Percentiles rank a stretch among this genome's conserved stretches.
Evolutionary conservation across 129 eudicot species (phyloP).

Genomic region (Flaveria trinervia): DNA sequence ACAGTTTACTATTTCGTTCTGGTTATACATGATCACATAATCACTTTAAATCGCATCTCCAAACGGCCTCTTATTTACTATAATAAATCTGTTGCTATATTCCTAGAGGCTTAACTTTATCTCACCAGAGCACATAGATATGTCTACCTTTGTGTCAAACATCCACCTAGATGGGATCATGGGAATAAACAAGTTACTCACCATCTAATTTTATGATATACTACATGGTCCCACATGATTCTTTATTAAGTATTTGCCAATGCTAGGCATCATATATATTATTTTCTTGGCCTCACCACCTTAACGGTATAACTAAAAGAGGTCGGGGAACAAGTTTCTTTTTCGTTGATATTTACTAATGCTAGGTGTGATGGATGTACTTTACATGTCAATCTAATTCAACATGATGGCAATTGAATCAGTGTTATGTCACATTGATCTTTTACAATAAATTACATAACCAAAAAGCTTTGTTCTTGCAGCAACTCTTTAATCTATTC

Average conservation of each 20-base stretch:
- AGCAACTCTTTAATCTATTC: conserved; percentile 82
- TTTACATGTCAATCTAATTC: background rate
- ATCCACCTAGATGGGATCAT: background rate
- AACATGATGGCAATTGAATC: background rate
- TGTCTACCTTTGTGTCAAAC: background rate
- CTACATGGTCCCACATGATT: background rate
- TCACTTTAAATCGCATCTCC: background rate
- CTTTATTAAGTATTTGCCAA: background rate
- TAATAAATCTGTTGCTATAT: background rate
- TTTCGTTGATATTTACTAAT: background rate
- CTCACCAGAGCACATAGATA: background rate
- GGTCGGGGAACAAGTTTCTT: too few species aligned
- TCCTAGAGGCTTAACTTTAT: background rate
- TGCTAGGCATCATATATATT: too few species aligned
- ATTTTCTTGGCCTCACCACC: too few species aligned
- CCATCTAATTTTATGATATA: background rate
- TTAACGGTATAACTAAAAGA: too few species aligned
- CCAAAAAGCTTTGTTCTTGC: conserved; percentile 36
- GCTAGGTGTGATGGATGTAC: background rate
- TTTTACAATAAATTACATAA: conserved; percentile 17
- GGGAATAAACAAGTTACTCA: background rate
- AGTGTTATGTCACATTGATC: background rate
- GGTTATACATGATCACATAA: background rate
- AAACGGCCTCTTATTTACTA: background rate
- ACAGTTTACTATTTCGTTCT: background rate